Percentiles rank a stretch among this genome's conserved stretches.
phyloP scores from a whole-genome alignment of 768 basidiomycete species.

The Tylopilus cervinicoccineus region DNA sequence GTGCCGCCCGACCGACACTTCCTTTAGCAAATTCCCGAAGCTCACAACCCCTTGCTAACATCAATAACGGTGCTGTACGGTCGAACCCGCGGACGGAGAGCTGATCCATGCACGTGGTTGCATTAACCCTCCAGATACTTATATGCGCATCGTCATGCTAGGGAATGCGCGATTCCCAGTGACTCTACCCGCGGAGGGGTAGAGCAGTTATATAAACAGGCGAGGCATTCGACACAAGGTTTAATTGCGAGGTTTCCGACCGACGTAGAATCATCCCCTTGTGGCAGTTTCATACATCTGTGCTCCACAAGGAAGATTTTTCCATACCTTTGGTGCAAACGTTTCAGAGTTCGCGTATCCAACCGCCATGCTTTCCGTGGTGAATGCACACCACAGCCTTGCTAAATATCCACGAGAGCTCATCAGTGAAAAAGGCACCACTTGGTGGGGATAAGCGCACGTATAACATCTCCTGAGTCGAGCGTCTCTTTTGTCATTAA shows the following conservation, averaged over 20 bases:
- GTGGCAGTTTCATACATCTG: background rate
- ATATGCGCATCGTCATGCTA: background rate
- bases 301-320: background rate
- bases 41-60: slow-evolving; percentile 33
- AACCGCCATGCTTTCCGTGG: slow-evolving; percentile 78
- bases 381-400: slow-evolving; percentile 81
- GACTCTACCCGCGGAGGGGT: slow-evolving; percentile 28
- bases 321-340: slow-evolving; percentile 54
- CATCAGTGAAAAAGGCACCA: background rate
- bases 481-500: slow-evolving; percentile 50
- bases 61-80: slow-evolving; percentile 28
- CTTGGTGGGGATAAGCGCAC: slow-evolving; percentile 19
- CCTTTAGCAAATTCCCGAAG: slow-evolving; percentile 26
- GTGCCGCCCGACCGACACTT: slow-evolving; percentile 50
- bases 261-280: slow-evolving; percentile 36
- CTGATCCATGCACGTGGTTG: slow-evolving; percentile 3
- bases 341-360: slow-evolving; percentile 57
- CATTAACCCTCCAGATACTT: background rate
- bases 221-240: slow-evolving; percentile 24
- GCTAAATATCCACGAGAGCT: slow-evolving; percentile 33
- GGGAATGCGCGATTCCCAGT: background rate
- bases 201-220: slow-evolving; percentile 58
- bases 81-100: slow-evolving; percentile 12
- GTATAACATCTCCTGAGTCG: slow-evolving; percentile 20
- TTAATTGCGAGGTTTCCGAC: slow-evolving; percentile 10